Percentiles rank a stretch among this genome's conserved stretches.
Conservation (phyloP, 2,329 filamentous ascomycete species). For the Meredithiella fracta region DNA sequence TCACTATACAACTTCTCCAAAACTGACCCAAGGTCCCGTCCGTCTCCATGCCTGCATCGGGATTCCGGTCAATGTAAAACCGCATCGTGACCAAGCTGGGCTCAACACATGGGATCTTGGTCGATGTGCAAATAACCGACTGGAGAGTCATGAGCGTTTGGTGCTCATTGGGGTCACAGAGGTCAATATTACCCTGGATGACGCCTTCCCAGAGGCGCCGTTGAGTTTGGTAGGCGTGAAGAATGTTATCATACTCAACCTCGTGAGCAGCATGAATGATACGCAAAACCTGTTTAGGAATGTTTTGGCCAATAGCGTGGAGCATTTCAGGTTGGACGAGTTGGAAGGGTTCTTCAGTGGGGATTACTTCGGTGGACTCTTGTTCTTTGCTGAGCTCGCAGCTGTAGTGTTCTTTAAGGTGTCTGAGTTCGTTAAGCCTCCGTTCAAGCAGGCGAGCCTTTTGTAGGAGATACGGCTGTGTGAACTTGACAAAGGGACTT, state of each 20-base stretch:
- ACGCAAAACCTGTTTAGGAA: constrained; percentile 76
- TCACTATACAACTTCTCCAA: constrained; percentile 71
- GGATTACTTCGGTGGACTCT: constrained; percentile 38
- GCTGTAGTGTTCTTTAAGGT: constrained; percentile 53
- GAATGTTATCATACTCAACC: constrained; percentile 87
- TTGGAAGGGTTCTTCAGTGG: constrained; percentile 65
- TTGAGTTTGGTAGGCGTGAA: constrained; percentile 87
- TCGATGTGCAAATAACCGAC: constrained; percentile 83
- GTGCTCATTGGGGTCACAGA: constrained; percentile 90
- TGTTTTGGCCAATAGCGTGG: constrained; percentile 61
- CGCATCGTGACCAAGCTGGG: constrained; percentile 79
- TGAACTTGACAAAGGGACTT: constrained; percentile 91
- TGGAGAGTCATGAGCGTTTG: constrained; percentile 93
- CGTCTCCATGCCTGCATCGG: constrained; percentile 52
- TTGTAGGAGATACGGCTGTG: constrained; percentile 83
- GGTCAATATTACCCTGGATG: constrained; percentile 67
- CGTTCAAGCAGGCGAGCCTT: constrained; percentile 82
- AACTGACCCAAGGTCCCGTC: constrained; percentile 93
- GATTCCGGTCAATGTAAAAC: constrained; percentile 88
- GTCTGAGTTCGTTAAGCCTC: constrained; percentile 63
- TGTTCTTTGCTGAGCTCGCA: constrained; percentile 21
- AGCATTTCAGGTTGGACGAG: constrained; percentile 94
- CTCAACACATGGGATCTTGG: constrained; percentile 82
- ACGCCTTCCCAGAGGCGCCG: constrained; percentile 95
- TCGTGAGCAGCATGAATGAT: constrained; percentile 90